phyloP scores from a whole-genome alignment of 495 filamentous ascomycete genomes.

The Rusavskia elegans region DNA sequence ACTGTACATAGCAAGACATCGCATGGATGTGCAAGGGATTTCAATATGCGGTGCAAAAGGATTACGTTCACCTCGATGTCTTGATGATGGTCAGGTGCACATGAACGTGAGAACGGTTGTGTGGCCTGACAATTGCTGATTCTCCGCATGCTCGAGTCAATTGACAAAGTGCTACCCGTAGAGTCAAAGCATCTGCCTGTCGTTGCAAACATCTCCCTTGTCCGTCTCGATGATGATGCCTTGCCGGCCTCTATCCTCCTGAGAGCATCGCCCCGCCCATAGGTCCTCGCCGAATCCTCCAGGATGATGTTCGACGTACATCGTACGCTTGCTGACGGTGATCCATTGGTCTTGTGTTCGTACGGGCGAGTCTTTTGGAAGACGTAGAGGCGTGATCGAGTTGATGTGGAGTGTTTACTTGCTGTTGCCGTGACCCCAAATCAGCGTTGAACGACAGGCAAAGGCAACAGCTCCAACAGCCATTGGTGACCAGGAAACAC shows the following conservation, averaged over 20 bases:
- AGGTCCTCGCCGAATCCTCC: too few species aligned
- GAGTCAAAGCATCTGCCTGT: not conserved
- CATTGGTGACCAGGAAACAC: conserved; percentile 13
- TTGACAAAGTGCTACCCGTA: not conserved
- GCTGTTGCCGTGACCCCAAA: conserved; percentile 1
- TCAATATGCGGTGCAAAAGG: too few species aligned
- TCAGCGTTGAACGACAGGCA: not conserved
- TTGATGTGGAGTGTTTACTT: conserved; percentile 15
- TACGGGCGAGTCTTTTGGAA: not conserved
- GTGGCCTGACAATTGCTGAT: too few species aligned
- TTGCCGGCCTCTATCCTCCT: not conserved
- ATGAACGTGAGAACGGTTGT: too few species aligned
- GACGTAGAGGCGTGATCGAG: conserved; percentile 8
- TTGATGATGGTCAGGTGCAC: too few species aligned
- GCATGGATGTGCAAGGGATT: not conserved
- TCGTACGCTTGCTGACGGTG: too few species aligned
- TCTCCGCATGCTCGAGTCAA: too few species aligned
- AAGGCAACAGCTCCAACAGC: not conserved
- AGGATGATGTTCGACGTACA: too few species aligned
- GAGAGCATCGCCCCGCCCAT: not conserved
- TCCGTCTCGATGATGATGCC: not conserved
- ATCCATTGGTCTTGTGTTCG: too few species aligned
- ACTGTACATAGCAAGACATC: not conserved
- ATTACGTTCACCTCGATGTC: too few species aligned
- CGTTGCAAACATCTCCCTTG: not conserved